These are phyloP conservation scores for Diutina scorzettiae DNA, from an alignment of 1,139 yeast species.

Conservation along the genomic window DNA sequence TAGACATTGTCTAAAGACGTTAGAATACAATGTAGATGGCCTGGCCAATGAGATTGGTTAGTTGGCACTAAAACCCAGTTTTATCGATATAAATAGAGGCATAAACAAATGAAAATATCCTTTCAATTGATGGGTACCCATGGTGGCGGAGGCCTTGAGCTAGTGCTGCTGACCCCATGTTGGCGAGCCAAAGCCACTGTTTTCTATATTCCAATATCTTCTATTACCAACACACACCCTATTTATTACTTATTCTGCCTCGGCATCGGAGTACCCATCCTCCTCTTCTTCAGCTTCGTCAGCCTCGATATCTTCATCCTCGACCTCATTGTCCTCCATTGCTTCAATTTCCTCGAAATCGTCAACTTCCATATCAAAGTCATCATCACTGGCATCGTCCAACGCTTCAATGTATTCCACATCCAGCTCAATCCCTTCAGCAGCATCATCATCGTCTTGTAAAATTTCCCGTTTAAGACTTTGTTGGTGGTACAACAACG, in stretches of 20 bases:
- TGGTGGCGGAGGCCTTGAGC: no score
- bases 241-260: conserved; percentile 25
- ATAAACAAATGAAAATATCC: no score
- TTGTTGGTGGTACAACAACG: conserved; percentile 58
- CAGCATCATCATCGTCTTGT: conserved; percentile 9
- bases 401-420: conserved; percentile 31
- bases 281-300: conserved; percentile 14
- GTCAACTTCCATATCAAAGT: conserved; percentile 11
- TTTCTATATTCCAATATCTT: no score
- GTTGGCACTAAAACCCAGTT: no score
- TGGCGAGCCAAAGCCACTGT: no score
- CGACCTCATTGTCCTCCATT: conserved; percentile 12
- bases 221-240: no score
- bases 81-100: no score
- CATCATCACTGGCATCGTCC: conserved; percentile 21
- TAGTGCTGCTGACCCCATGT: no score
- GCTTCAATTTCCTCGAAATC: conserved; percentile 14
- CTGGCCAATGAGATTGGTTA: no score
- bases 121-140: no score
- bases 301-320: conserved; percentile 12
- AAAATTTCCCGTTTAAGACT: conserved; percentile 51
- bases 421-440: conserved; percentile 16
- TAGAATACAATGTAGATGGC: no score
- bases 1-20: no score
- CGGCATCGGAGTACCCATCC: conserved; percentile 20